Base-by-base conservation (phyloP, 495 filamentous ascomycete genomes). In the Filosporella fistucella region DNA sequence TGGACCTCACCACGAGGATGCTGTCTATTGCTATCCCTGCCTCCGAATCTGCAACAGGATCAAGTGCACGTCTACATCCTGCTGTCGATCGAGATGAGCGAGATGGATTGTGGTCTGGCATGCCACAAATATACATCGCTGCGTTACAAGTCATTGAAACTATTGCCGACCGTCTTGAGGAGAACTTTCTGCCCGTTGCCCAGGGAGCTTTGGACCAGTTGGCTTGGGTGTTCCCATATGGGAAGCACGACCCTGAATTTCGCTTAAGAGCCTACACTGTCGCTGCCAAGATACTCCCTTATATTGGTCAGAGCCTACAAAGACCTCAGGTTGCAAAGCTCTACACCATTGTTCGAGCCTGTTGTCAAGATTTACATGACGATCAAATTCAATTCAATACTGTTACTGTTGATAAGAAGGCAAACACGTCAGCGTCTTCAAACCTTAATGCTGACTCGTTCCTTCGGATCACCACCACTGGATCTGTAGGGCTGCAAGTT, bases 71-170 rank as follows among this genome's bases (percentile, higher is more conserved):
- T 11, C 69, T 78, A 42, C 89, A 88, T 45, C 68, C 76, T 17
- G 80, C 85, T 56, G 80, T 94, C 51, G 68, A 80, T 28, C 77
- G 82, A 38, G 86, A 89, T 36, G 90, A 96, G 63, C 78, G 83
- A 49, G 86, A 91, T 51, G 72, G 75, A 34, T 68, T 96, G 10
- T 88, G 81, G 73, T 63, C 70, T 20, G 73, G 79, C 25, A 66
- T 95, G 5, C 88, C 89, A 22, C 71, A 76, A 18, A 78, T 95
- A 51, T 88, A 96, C 53, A 62, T 77, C 29, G 77, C 84, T 11
- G 76, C 78, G 28, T 65, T 93, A 45, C 67, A 71, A 18, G 54
- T 94, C 4, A 67, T 85, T 42, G 52, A 66, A 8, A 60, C 65
- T 23, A 47, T 89, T 36, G 54, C 79, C 25, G 55, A 68, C 40